Percentiles rank a stretch among this genome's conserved stretches.
phyloP scores from a whole-genome alignment of 225 moss, liverwort and hornwort genomes.

The Antitrichia curtipendula region DNA sequence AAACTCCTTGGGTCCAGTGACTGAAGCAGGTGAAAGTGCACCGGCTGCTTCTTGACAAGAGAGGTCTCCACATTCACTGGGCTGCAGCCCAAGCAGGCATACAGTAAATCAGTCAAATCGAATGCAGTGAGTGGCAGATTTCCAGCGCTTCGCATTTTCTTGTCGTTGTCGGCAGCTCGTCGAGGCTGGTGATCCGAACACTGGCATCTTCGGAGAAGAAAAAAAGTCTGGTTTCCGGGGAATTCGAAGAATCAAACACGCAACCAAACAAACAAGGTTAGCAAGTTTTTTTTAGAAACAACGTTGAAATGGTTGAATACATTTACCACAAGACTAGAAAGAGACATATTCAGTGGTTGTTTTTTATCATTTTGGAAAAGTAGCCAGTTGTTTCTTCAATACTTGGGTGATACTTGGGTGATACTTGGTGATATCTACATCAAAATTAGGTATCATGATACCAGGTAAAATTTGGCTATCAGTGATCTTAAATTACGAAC shows the following conservation, averaged over 20 bases:
- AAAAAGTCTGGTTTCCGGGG: neutral
- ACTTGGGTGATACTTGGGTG: neutral
- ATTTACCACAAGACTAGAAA: no score
- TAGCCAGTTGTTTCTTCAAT: neutral
- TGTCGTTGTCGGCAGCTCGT: neutral
- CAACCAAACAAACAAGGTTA: neutral
- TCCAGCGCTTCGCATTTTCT: neutral
- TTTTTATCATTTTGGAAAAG: neutral
- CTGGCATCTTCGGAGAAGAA: neutral
- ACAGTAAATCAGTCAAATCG: neutral
- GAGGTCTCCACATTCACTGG: neutral
- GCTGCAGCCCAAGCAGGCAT: neutral
- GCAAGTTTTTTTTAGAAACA: neutral
- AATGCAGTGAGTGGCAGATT: neutral
- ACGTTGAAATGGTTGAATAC: no score
- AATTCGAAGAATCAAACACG: neutral
- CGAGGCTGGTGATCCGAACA: neutral
- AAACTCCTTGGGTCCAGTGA: no score
- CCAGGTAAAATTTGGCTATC: neutral
- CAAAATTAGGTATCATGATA: neutral
- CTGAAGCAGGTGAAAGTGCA: neutral
- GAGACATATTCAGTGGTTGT: neutral
- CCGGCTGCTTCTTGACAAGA: neutral
- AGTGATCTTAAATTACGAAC: neutral
- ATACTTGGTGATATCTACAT: neutral